Evolutionary conservation across 2,329 filamentous ascomycete species (phyloP), one percentile per base, ranked within the genome.

Genomic region (Fusarium fujikuroi): DNA sequence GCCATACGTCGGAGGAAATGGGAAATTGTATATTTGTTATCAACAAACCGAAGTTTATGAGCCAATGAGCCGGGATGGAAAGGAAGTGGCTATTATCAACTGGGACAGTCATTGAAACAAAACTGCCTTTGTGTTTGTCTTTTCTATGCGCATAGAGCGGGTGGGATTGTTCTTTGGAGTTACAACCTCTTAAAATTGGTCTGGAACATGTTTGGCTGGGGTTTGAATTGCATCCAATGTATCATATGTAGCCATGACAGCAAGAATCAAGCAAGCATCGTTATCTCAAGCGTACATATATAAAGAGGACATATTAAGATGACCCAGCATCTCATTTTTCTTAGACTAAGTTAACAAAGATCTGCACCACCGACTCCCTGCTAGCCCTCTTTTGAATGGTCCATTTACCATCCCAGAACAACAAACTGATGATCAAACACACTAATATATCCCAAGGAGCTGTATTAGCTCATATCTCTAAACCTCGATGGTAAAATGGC

Each of bases 401-500:
- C 60, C 61, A 58, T 37, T 56, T 60, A 52, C 63, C 56, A 50
- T 58, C 53, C 63, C 57, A 49, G 72, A 54, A 71, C 40, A 62
- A 60, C 54, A 68, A 65, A 66, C 34, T 63, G 62, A 68, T 49
- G 44, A 63, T 61, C 53, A 68, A 72, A 64, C 43, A 72, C 59
- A 69, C 39, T 39, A 15, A 58, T 50, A 67, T 67, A 66, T 54
- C 60, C 68, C 52, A 43, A 42, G 32, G 36, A 69, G 57, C 40
- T 42, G 18, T 23, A 46, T 47, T 14, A 23, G 23, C 49, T 57
- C 40, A 12, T 40, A 30, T n/a, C 39, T 50, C 78, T 69, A 92
- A 66, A 92, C 89, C 77, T 92, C 90, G 75, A 93, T 92, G 43
- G 86, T 90, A 75, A 92, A 93, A 80, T 92, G 90, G 79, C 90